Evolutionary conservation across 2,329 filamentous ascomycete genomes (phyloP), one percentile per base, ranked within the genome.

Genomic region (Rhinocladiella mackenziei): DNA sequence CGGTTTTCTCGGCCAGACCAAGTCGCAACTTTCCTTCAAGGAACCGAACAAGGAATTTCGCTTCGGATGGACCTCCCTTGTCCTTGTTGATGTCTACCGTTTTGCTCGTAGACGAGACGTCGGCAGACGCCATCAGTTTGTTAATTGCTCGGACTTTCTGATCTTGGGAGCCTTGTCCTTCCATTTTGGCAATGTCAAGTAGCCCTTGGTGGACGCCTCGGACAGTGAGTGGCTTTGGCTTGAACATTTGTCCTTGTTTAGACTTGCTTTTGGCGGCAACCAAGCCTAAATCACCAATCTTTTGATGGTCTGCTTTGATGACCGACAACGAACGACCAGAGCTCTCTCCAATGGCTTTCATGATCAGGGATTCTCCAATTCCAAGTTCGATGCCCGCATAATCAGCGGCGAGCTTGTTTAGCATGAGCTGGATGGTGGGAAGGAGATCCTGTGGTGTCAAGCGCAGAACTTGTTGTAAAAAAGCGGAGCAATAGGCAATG

Each of bases 191-290:
- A 61, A 98, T 94, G 23, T 76, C 78, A 74, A 97, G 86, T 25
- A 98, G 67, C 1, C 87, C 86, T 60, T 92, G 83, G 59, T 94
- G 89, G 2, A 98, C 89, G 19, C 84, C 88, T 45, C 78, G 79
- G 1, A 98, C 77, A 0, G 89, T 96, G 57, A 98, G 71, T 19
- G 89, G 75, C 66, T 94, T 96, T 2, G 89, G 92, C 65, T 94
- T 95, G 74, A 97, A 96, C 89, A 98, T 96, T 15, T 92, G 97
- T 8, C 87, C 87, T 61, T 98, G 92, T 33, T 89, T 97, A 10
- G 85, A 87, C 65, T 91, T 81, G 68, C 89, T 96, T 72, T 97
- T 96, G 36, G 94, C 87, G 31, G 92, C 92, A 1, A 98, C 91
- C 23, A 97, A 73, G 8, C 92, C 92, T 8, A 98, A 75, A 64